Conservation (phyloP, 805 yeast genomes). For the Pichia ethanolica region DNA sequence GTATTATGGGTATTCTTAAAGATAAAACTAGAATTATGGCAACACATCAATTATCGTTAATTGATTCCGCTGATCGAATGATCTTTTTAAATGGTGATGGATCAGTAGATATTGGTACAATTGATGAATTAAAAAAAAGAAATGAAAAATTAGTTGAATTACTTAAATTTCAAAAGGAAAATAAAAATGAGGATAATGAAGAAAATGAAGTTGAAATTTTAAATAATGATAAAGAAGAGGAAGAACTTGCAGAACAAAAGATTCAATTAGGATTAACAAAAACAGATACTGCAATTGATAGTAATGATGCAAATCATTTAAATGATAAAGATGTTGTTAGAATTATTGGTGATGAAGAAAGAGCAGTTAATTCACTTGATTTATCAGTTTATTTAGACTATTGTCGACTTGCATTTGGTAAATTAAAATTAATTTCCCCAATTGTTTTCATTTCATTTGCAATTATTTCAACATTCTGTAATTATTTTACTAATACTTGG, state of each 20-base stretch:
- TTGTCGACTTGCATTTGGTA: conserved; percentile 49
- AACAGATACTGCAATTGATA: conserved; percentile 3
- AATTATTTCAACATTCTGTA: conserved; percentile 39
- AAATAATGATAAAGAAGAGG: conserved; percentile 15
- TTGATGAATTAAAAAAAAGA: conserved; percentile 41
- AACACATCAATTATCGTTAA: conserved; percentile 73
- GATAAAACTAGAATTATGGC: conserved; percentile 66
- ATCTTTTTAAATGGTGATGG: conserved; percentile 65
- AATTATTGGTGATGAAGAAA: conserved; percentile 43
- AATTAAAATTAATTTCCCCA: conserved; percentile 28
- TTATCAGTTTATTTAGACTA: conserved; percentile 44
- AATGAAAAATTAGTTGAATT: conserved; percentile 31
- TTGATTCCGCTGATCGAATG: conserved; percentile 61
- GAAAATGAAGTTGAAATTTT: conserved; percentile 17
- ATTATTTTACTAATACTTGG: conserved; percentile 65
- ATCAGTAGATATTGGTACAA: conserved; percentile 50
- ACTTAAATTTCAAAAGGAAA: conserved; percentile 29
- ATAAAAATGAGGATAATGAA: conserved; percentile 22
- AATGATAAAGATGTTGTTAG: conserved; percentile 20
- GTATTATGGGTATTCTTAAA: conserved; percentile 52
- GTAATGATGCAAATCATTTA: not conserved
- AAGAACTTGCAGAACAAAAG: conserved; percentile 10
- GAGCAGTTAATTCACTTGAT: conserved; percentile 49
- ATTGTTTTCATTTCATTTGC: conserved; percentile 19
- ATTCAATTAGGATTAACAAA: conserved; percentile 13